Conservation (phyloP, 2,329 filamentous ascomycete genomes). For the Diaporthe sp. region DNA sequence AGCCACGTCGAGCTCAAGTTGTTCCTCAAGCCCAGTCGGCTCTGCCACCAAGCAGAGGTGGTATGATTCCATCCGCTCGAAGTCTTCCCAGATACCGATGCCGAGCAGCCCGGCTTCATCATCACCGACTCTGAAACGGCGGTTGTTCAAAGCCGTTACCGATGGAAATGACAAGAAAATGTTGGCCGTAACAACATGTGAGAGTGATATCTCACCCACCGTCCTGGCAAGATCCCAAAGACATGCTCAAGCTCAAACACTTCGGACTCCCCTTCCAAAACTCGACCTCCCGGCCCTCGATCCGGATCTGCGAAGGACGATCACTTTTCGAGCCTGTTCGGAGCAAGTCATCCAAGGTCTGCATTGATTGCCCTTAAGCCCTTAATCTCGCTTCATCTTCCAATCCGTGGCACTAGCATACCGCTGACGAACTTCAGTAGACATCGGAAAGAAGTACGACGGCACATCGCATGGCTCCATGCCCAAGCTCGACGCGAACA, state of each 20-base stretch:
- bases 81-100: conserved; percentile 32
- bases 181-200: background rate
- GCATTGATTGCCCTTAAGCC: background rate
- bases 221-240: background rate
- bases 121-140: conserved; percentile 19
- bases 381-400: background rate
- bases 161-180: background rate
- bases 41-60: conserved; percentile 32
- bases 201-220: background rate
- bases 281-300: conserved; percentile 34
- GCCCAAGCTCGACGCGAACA: background rate
- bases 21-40: conserved; percentile 24
- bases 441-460: background rate
- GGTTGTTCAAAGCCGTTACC: background rate
- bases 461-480: background rate
- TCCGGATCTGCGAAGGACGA: conserved; percentile 18
- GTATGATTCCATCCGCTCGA: conserved; percentile 34
- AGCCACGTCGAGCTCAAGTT: background rate
- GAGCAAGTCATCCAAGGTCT: conserved; percentile 15
- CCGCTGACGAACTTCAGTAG: background rate
- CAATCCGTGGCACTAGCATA: too few relatives aligned
- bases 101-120: conserved; percentile 23
- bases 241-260: background rate
- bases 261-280: conserved; percentile 23
- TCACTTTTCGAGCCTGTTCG: conserved; percentile 10